Percentiles rank a stretch among this genome's conserved stretches.
Conservation (phyloP, 2,329 filamentous ascomycete genomes). For the Alternaria triticina region DNA sequence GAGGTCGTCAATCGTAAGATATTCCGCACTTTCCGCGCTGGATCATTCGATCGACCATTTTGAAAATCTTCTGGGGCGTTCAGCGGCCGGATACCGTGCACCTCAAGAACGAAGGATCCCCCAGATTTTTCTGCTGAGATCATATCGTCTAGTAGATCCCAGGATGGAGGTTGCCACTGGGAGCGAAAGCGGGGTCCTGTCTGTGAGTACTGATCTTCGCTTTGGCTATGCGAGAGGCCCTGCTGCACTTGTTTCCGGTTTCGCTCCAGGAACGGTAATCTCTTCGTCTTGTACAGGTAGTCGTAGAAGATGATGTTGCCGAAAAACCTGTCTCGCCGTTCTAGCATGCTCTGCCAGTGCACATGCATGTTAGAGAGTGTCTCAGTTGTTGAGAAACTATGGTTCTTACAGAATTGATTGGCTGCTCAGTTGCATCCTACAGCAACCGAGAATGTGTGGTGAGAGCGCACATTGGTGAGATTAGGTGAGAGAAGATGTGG, state of each 20-base stretch:
- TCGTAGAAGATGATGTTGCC: conserved; percentile 38
- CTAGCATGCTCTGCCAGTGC: conserved; percentile 32
- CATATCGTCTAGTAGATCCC: conserved; percentile 33
- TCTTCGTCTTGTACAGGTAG: conserved; percentile 26
- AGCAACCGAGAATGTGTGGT: conserved; percentile 5
- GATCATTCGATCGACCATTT: not conserved
- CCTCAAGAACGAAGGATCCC: conserved; percentile 23
- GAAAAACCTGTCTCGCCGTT: conserved; percentile 19
- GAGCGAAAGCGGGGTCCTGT: conserved; percentile 5
- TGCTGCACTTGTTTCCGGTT: conserved; percentile 30
- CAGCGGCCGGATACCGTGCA: conserved; percentile 20
- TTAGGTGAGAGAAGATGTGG: not conserved
- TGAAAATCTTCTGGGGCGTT: not conserved
- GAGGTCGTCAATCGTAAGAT: conserved; percentile 6
- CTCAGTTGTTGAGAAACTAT: not conserved
- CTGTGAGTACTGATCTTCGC: not conserved
- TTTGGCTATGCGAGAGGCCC: conserved; percentile 9
- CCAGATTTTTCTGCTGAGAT: conserved; percentile 27
- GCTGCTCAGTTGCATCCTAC: conserved; percentile 15
- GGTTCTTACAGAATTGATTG: conserved; percentile 3
- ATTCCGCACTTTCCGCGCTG: conserved; percentile 3
- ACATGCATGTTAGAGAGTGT: not conserved
- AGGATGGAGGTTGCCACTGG: conserved; percentile 31
- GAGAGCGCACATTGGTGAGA: not conserved
- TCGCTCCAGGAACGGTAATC: conserved; percentile 33